These are phyloP conservation scores for Alternaria triticimaculans DNA, from an alignment of 2,329 filamentous ascomycete genomes.

Conservation along the genomic window DNA sequence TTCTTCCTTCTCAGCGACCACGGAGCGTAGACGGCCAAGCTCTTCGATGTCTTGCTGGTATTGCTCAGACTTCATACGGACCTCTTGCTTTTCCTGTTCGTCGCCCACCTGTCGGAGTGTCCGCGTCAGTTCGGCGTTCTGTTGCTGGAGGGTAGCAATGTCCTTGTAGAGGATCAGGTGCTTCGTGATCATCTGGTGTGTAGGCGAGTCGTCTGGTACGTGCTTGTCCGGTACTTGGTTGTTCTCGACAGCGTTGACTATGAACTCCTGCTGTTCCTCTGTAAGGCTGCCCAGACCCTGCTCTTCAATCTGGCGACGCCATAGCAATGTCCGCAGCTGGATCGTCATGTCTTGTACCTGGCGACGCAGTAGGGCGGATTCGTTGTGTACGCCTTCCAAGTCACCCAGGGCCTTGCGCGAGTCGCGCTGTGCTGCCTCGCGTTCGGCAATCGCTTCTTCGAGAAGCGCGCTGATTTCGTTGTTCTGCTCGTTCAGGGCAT, in stretches of 20 bases:
- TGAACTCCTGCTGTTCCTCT: slow-evolving; percentile 73
- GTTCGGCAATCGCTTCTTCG: slow-evolving; percentile 80
- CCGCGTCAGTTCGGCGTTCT: slow-evolving; percentile 83
- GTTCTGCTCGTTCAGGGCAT: slow-evolving; percentile 79
- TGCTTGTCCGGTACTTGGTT: slow-evolving; percentile 74
- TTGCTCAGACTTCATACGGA: slow-evolving; percentile 64
- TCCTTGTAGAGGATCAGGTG: slow-evolving; percentile 90
- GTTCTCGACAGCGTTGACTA: slow-evolving; percentile 74
- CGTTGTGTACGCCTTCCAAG: slow-evolving; percentile 65
- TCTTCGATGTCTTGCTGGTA: slow-evolving; percentile 68
- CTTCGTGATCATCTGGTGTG: slow-evolving; percentile 86
- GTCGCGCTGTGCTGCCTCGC: slow-evolving; percentile 78
- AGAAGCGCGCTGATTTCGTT: slow-evolving; percentile 79
- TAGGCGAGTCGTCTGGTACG: slow-evolving; percentile 75
- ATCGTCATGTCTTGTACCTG: slow-evolving; percentile 88
- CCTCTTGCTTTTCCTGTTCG: slow-evolving; percentile 90
- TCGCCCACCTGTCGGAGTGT: slow-evolving; percentile 85
- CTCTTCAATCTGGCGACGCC: slow-evolving; percentile 83
- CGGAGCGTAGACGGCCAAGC: slow-evolving; percentile 73
- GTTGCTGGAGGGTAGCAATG: slow-evolving; percentile 81
- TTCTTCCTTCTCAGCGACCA: slow-evolving; percentile 80
- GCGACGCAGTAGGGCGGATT: slow-evolving; percentile 80
- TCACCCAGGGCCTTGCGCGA: slow-evolving; percentile 80
- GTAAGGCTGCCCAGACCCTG: slow-evolving; percentile 76
- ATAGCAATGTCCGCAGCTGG: slow-evolving; percentile 88